Evolutionary conservation across 106 monocot genomes (phyloP).

Genomic region (Allium cepa): DNA sequence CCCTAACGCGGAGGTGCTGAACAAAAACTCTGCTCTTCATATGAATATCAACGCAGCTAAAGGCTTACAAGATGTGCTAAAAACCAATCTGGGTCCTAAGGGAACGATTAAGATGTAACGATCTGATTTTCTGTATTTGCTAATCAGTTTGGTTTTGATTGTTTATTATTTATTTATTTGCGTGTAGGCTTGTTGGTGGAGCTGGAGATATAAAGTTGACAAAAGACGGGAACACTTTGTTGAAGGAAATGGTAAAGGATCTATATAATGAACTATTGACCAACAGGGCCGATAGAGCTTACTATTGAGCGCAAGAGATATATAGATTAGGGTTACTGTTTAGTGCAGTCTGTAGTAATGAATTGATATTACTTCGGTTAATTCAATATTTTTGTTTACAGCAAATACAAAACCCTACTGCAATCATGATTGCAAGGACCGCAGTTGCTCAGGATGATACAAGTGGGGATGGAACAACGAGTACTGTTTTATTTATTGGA

Average conservation of each 20-base stretch:
- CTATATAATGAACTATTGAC: background rate
- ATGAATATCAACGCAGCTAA: slow-evolving; percentile 99
- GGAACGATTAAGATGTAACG: slow-evolving; percentile 91
- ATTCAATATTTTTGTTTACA: slow-evolving; percentile 5
- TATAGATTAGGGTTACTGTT: too few relatives aligned
- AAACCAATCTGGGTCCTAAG: slow-evolving; percentile 95
- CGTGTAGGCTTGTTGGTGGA: slow-evolving; percentile 74
- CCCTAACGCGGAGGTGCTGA: slow-evolving; percentile 92
- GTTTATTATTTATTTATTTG: background rate
- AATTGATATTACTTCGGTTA: too few relatives aligned
- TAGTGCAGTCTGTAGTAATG: too few relatives aligned
- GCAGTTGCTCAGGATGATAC: slow-evolving; percentile 90
- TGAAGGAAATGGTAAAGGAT: slow-evolving; percentile 84
- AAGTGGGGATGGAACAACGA: slow-evolving; percentile 87
- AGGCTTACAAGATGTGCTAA: slow-evolving; percentile 92
- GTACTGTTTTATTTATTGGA: slow-evolving; percentile 90
- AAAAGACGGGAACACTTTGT: slow-evolving; percentile 88
- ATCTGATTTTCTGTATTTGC: background rate
- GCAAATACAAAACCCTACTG: slow-evolving; percentile 97
- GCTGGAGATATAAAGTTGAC: slow-evolving; percentile 92
- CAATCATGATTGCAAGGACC: slow-evolving; percentile 92
- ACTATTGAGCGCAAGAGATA: too few relatives aligned
- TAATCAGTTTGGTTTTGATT: background rate
- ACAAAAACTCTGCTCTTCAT: slow-evolving; percentile 93
- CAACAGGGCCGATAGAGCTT: background rate